Evolutionary conservation across 768 basidiomycete genomes (phyloP).

Genomic region (Fomitopsis serialis): DNA sequence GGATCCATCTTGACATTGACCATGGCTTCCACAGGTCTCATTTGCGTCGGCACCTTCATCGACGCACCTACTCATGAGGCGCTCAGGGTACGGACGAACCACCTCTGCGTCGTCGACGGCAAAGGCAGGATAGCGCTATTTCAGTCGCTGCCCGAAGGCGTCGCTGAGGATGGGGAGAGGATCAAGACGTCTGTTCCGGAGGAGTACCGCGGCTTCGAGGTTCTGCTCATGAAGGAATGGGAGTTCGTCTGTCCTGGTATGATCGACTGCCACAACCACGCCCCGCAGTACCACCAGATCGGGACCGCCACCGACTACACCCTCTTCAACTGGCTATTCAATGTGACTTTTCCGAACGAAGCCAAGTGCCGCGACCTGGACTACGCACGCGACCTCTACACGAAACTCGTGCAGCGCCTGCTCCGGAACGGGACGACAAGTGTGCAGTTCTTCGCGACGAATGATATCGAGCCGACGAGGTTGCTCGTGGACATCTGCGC

Average conservation of each 20-base stretch:
- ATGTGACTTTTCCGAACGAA: slow-evolving; percentile 78
- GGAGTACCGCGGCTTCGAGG: background rate
- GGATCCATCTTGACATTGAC: background rate
- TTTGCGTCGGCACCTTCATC: background rate
- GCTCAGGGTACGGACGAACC: background rate
- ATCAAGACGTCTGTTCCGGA: background rate
- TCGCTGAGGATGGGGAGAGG: background rate
- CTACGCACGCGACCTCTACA: slow-evolving; percentile 65
- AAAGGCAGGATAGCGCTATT: background rate
- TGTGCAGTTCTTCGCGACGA: slow-evolving; percentile 78
- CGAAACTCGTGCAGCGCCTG: slow-evolving; percentile 57
- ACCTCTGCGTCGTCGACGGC: background rate
- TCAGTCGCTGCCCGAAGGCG: background rate
- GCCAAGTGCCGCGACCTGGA: slow-evolving; percentile 55
- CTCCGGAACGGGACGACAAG: slow-evolving; percentile 72
- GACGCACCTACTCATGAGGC: background rate
- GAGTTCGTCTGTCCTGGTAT: slow-evolving; percentile 72
- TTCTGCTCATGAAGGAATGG: slow-evolving; percentile 14
- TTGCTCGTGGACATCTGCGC: background rate
- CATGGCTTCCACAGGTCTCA: background rate
- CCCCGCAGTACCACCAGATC: slow-evolving; percentile 84
- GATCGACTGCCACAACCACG: slow-evolving; percentile 81
- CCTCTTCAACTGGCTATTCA: slow-evolving; percentile 77
- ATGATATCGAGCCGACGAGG: slow-evolving; percentile 57
- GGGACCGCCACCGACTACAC: slow-evolving; percentile 83